These are phyloP conservation scores for Fusarium temperatum DNA, from an alignment of 2,329 filamentous ascomycete species.

Conservation along the genomic window DNA sequence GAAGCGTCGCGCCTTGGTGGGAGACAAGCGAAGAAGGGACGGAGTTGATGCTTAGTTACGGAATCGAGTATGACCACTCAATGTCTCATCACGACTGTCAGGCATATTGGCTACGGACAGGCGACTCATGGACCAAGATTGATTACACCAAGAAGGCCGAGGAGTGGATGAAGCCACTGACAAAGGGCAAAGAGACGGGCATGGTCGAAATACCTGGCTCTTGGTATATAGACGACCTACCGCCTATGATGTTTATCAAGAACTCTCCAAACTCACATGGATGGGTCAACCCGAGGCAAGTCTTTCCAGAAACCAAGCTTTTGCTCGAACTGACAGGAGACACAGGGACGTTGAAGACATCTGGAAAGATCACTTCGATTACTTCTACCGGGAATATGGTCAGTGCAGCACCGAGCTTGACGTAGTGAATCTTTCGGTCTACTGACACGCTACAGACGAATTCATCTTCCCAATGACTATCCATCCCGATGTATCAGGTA, in stretches of 20 bases:
- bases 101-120: constrained; percentile 70
- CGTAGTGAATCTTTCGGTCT: fast-evolving
- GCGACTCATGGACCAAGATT: constrained; percentile 74
- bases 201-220: constrained; percentile 68
- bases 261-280: constrained; percentile 1
- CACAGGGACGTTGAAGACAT: background rate
- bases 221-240: constrained; percentile 74
- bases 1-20: constrained; percentile 80
- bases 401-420: background rate
- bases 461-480: constrained; percentile 72
- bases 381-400: constrained; percentile 1
- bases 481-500: constrained; percentile 76
- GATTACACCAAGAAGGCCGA: constrained; percentile 59
- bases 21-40: constrained; percentile 75
- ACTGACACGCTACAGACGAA: background rate
- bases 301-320: fast-evolving
- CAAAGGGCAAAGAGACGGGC: constrained; percentile 66
- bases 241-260: constrained; percentile 72
- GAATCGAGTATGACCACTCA: constrained; percentile 75
- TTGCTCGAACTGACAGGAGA: background rate
- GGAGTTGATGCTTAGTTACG: constrained; percentile 71
- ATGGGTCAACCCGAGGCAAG: background rate
- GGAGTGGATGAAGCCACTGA: constrained; percentile 59
- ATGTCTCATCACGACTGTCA: constrained; percentile 72
- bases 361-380: background rate